A percentile compares a stretch with the other conserved stretches of the same genome.
Evolutionary conservation across 805 yeast genomes (phyloP).

Genomic region (Kuraishia ogatae): DNA sequence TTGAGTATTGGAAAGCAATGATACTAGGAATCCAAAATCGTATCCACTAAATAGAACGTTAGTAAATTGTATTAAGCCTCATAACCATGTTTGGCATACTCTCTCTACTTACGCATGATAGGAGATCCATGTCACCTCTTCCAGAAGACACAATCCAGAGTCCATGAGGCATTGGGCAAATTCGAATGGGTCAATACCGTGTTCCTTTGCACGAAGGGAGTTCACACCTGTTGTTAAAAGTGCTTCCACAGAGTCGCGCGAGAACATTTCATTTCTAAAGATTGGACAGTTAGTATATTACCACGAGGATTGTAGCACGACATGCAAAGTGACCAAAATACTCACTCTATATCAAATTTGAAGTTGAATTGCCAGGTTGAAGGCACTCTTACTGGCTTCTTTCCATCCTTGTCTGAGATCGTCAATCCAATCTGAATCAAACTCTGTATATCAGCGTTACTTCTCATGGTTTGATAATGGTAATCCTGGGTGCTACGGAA

Average conservation of each 20-base stretch:
- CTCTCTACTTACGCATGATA: conserved; percentile 46
- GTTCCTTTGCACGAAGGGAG: conserved; percentile 60
- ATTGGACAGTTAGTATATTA: background rate
- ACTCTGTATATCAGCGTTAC: conserved; percentile 81
- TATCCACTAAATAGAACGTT: conserved; percentile 50
- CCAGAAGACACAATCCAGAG: conserved; percentile 75
- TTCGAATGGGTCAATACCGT: conserved; percentile 70
- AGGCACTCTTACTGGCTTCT: conserved; percentile 53
- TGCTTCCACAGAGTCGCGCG: conserved; percentile 75
- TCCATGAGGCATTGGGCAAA: conserved; percentile 82
- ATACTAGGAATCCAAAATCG: conserved; percentile 83
- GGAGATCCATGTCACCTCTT: conserved; percentile 75
- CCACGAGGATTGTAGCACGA: too few relatives aligned
- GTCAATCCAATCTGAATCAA: conserved; percentile 84
- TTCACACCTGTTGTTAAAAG: conserved; percentile 78
- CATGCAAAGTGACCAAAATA: too few relatives aligned
- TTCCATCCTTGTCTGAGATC: conserved; percentile 59
- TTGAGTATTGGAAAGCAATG: conserved; percentile 62
- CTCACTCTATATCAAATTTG: conserved; percentile 53
- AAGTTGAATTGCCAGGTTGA: conserved; percentile 98
- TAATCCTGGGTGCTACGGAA: conserved; percentile 86
- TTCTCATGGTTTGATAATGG: conserved; percentile 90
- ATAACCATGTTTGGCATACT: background rate
- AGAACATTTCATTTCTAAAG: conserved; percentile 60
- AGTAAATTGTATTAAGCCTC: background rate